Conservation (phyloP, 257 asterid genomes). For the Solanum tacnaense region DNA sequence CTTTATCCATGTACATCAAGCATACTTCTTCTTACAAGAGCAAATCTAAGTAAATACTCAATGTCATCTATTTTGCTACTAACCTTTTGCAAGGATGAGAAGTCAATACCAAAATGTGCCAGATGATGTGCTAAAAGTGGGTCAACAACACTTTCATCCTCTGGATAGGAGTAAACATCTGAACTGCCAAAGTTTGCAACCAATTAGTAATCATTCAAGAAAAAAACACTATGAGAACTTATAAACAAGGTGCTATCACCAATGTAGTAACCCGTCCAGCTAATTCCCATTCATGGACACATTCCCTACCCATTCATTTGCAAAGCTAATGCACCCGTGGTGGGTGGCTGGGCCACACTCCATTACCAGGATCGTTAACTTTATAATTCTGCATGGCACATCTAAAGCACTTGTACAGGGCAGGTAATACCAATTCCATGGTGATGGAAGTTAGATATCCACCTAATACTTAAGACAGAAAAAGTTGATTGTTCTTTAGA, state of each 20-base stretch:
- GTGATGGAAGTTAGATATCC: neutral
- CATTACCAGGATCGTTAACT: neutral
- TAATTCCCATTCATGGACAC: neutral
- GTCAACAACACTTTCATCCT: conserved; percentile 85
- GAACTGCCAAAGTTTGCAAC: conserved; percentile 85
- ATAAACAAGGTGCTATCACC: neutral
- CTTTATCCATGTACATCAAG: neutral
- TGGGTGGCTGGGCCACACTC: neutral
- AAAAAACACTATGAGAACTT: neutral
- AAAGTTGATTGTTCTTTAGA: neutral
- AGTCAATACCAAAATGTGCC: conserved; percentile 92
- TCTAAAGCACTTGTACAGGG: neutral
- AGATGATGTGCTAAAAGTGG: conserved; percentile 95
- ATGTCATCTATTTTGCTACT: neutral
- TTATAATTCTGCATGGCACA: neutral
- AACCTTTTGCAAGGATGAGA: conserved; percentile 96
- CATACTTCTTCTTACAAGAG: neutral
- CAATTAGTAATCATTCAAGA: conserved; percentile 16
- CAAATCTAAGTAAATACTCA: neutral
- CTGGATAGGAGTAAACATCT: conserved; percentile 95
- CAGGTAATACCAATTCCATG: neutral
- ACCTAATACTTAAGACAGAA: neutral
- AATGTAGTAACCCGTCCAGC: neutral
- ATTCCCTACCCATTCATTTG: neutral
- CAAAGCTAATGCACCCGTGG: neutral